phyloP scores from a whole-genome alignment of 1,284 basidiomycete species.

The Heterobasidion parviporum region DNA sequence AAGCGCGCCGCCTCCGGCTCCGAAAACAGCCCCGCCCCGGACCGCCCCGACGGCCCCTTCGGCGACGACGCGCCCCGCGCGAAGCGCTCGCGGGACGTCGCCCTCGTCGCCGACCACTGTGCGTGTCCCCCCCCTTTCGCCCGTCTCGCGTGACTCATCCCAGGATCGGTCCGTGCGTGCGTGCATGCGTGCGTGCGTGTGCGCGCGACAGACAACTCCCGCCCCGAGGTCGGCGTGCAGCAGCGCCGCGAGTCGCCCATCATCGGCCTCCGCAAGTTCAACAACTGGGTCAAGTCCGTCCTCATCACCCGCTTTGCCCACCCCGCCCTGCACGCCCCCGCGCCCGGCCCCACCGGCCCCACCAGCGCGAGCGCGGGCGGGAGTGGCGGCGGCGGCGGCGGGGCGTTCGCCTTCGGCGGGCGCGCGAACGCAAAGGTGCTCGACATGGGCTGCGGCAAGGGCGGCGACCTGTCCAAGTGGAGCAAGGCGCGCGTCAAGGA shows the following conservation, averaged over 20 bases:
- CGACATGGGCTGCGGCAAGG: slow-evolving; percentile 97
- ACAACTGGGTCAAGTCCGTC: slow-evolving; percentile 99
- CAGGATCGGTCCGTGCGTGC: neutral
- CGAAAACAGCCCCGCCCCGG: neutral
- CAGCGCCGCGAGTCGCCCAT: slow-evolving; percentile 90
- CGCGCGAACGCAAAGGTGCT: slow-evolving; percentile 63
- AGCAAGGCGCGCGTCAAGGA: slow-evolving; percentile 77
- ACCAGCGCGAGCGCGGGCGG: neutral
- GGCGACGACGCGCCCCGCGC: slow-evolving; percentile 28
- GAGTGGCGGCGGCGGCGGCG: slow-evolving; percentile 23
- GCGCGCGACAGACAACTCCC: slow-evolving; percentile 67
- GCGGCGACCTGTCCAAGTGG: slow-evolving; percentile 97
- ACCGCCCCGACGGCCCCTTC: slow-evolving; percentile 17
- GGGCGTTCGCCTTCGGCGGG: slow-evolving; percentile 8
- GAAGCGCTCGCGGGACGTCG: slow-evolving; percentile 58
- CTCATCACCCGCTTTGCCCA: slow-evolving; percentile 84
- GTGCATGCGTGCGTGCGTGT: too few species aligned
- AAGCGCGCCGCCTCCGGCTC: slow-evolving; percentile 31
- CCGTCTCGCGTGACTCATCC: slow-evolving; percentile 1
- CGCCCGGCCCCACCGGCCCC: slow-evolving; percentile 4
- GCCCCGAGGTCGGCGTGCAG: slow-evolving; percentile 84
- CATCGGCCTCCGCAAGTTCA: slow-evolving; percentile 94
- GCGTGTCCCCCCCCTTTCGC: slow-evolving; percentile 19
- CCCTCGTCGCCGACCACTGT: slow-evolving; percentile 69
- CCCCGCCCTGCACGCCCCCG: slow-evolving; percentile 41